Evolutionary conservation across 2,329 filamentous ascomycete genomes (phyloP), one percentile per base, ranked within the genome.

Genomic region (Fusarium floridanum): DNA sequence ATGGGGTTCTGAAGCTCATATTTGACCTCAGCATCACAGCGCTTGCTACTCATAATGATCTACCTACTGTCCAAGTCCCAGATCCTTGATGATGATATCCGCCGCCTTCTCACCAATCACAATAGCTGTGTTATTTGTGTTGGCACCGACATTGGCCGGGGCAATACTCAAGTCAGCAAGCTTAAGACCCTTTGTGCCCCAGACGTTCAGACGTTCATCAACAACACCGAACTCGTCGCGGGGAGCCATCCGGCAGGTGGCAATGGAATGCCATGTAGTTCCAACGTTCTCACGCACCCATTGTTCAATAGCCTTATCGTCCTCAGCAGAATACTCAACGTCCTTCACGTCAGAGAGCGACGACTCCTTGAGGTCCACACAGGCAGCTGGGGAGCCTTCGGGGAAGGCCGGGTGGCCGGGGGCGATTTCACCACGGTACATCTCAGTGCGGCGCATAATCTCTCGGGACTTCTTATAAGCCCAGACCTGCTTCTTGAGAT

Each of bases 401-500:
- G 84, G 76, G 76, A 89, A 89, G 14, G 80, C 76, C 1, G 88
- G 88, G 65, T 88, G 86, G 0, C 83, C 80, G 11, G 79, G 71
- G 4, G 82, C 79, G 4, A 86, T 43, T 75, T 89, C 85, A 76
- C 89, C 84, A 69, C 85, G 79, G 80, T 88, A 92, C 76, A 87
- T 85, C 2, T 84, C 80, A 76, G 90, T 88, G 8, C 90, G 88
- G 3, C 91, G 87, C 57, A 86, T 84, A 65, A 93, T 88, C 78
- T 92, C 90, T 2, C 91, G 89, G 22, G 86, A 85, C 75, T 88
- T 88, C 81, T 93, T 93, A 83, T 93, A 93, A 0, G 84, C 87
- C 90, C 91, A 92, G 6, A 91, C 76, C 27, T 90, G 87, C 76
- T 88, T 90, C 80, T 89, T 88, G 45, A 92, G 57, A 76, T 92